Evolutionary conservation across 441 rosid species (phyloP).

Genomic region (Eruca vesicaria): DNA sequence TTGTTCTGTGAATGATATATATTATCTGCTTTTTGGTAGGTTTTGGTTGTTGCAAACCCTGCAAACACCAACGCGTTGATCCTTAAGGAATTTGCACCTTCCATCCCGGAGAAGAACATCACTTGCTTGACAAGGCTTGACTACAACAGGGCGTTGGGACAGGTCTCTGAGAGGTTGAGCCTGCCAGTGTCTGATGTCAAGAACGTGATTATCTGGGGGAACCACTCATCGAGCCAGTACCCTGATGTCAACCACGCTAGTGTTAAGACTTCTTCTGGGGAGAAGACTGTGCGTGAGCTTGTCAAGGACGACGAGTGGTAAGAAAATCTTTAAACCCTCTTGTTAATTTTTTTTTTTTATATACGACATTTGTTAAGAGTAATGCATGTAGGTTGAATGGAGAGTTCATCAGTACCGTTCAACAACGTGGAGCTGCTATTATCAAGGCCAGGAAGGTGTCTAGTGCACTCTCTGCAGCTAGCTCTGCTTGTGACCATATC

Average conservation of each 20-base stretch:
- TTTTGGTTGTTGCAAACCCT: slow-evolving; percentile 85
- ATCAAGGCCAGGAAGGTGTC: slow-evolving; percentile 78
- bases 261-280: slow-evolving; percentile 62
- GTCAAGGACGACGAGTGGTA: slow-evolving; percentile 74
- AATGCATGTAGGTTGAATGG: slow-evolving; percentile 57
- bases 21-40: slow-evolving; percentile 37
- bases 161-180: slow-evolving; percentile 61
- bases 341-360: not conserved
- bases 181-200: slow-evolving; percentile 76
- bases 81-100: slow-evolving; percentile 81
- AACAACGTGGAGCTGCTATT: slow-evolving; percentile 92
- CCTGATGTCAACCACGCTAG: slow-evolving; percentile 87
- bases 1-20: not conserved
- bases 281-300: slow-evolving; percentile 64
- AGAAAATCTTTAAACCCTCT: not conserved
- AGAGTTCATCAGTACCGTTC: slow-evolving; percentile 71
- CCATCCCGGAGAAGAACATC: slow-evolving; percentile 74
- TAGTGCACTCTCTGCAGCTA: slow-evolving; percentile 88
- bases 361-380: not conserved
- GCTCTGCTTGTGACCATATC: slow-evolving; percentile 89
- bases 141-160: slow-evolving; percentile 86
- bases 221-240: slow-evolving; percentile 80
- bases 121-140: slow-evolving; percentile 82
- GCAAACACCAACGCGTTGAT: slow-evolving; percentile 88
- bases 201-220: slow-evolving; percentile 85